Evolutionary conservation across 2,329 filamentous ascomycete species (phyloP), one percentile per base, ranked within the genome.

Genomic region (Epicoccum nigrum): DNA sequence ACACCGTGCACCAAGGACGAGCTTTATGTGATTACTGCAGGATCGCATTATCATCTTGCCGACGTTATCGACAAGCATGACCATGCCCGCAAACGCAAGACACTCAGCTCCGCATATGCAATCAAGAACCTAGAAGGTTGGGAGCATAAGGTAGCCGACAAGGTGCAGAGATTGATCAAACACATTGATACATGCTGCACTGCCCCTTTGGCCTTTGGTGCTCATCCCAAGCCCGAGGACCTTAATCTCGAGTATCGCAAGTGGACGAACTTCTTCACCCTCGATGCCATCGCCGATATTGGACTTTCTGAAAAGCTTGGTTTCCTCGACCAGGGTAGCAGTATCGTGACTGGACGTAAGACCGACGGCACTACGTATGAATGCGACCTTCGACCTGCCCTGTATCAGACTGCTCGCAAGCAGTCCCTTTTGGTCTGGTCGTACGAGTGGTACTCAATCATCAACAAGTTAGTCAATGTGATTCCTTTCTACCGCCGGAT

Each of bases 241-340:
- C 46, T 81, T 15, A 79, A 71, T 0, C 70, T 84, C 15, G 79
- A 84, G 58, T 80, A 78, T 46, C 76, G 80, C 4, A 69, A 71
- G 5, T 84, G 77, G 77, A 74, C 76, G 19, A 84, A 83, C 64
- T 81, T 81, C 69, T 83, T 84, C 63, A 81, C 79, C 0, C 70
- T 83, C 12, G 81, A 84, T 49, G 81, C 80, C 2, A 83, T 84
- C 42, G 80, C 78, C 13, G 79, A 83, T 45, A 84, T 84, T 62
- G 81, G 80, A 1, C 70, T 83, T 0, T 77, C 73, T 1, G 76
- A 81, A 44, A 74, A 71, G n/a, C 73, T 83, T 1, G 77, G 79
- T 0, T 79, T 83, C 54, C 72, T 84, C 2, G 81, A 82, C 35
- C 63, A 68, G 17, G 81, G 81, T 2, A 65, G 77, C 43, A 80